Evolutionary conservation across 257 asterid genomes (phyloP).

Genomic region (Solanum appendiculatum): DNA sequence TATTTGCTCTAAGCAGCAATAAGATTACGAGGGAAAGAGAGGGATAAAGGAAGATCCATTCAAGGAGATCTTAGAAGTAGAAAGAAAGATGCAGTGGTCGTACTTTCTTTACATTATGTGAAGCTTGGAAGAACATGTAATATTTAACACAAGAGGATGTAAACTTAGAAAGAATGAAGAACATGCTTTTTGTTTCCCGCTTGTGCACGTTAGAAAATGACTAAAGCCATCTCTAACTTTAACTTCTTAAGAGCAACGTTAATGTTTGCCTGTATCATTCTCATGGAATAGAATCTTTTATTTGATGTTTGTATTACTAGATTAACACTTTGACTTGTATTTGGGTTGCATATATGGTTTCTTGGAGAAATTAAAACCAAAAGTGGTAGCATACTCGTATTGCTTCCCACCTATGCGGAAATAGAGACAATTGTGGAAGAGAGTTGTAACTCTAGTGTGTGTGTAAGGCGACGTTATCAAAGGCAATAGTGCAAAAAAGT

Average conservation of each 20-base stretch:
- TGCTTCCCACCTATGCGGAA: not conserved
- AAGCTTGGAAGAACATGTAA: too few relatives aligned
- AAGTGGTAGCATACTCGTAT: not conserved
- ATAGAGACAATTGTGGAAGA: not conserved
- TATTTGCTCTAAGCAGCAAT: too few relatives aligned
- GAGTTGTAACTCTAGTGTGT: not conserved
- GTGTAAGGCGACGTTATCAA: not conserved
- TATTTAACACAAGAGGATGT: not conserved
- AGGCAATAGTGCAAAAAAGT: not conserved
- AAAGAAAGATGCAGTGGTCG: not conserved
- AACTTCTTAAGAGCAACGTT: not conserved
- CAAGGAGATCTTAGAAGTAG: not conserved
- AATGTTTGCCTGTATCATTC: not conserved
- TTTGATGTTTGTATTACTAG: not conserved
- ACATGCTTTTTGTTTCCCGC: not conserved
- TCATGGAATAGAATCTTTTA: not conserved
- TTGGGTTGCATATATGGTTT: not conserved
- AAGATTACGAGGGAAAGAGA: too few relatives aligned
- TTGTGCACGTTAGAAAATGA: not conserved
- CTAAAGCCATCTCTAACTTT: not conserved
- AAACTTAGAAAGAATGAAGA: not conserved
- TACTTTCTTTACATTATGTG: not conserved
- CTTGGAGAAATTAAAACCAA: not conserved
- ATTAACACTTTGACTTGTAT: not conserved
- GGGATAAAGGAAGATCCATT: not conserved